Conservation (phyloP, 2,329 filamentous ascomycete species). For the Colletotrichum costaricense region DNA sequence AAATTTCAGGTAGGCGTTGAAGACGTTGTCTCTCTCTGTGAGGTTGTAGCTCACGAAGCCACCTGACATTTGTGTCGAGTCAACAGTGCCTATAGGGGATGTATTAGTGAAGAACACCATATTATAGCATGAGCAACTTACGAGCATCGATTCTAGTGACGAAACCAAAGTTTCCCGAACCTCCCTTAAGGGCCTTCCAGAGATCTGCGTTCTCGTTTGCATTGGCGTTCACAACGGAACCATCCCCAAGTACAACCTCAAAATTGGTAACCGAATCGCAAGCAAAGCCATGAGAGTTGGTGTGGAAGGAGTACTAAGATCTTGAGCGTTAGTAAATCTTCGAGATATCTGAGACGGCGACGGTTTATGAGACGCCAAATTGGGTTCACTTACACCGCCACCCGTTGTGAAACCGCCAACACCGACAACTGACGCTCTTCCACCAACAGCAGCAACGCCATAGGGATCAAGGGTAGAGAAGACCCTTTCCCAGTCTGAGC, state of each 20-base stretch:
- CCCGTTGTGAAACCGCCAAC: slow-evolving; percentile 40
- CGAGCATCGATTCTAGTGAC: slow-evolving; percentile 43
- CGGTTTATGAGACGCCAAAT: not conserved
- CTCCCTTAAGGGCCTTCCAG: slow-evolving; percentile 58
- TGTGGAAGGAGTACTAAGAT: slow-evolving; percentile 43
- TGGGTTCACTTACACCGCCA: slow-evolving; percentile 28
- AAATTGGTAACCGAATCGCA: slow-evolving; percentile 54
- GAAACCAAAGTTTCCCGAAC: slow-evolving; percentile 59
- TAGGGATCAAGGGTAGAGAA: slow-evolving; percentile 38
- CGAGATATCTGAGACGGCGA: not conserved
- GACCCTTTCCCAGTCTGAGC: slow-evolving; percentile 42
- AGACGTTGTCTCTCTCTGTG: slow-evolving; percentile 39
- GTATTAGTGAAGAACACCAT: not conserved
- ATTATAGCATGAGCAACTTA: not conserved
- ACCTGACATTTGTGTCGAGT: slow-evolving; percentile 43
- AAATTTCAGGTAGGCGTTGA: slow-evolving; percentile 44
- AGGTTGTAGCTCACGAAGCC: slow-evolving; percentile 42
- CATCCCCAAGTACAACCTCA: slow-evolving; percentile 56
- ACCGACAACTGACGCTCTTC: slow-evolving; percentile 40
- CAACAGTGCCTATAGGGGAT: not conserved
- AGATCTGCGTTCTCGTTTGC: slow-evolving; percentile 50
- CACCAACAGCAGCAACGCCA: slow-evolving; percentile 38
- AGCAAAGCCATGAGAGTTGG: slow-evolving; percentile 49
- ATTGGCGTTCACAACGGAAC: slow-evolving; percentile 54
- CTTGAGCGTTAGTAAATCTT: not conserved